Conservation (phyloP, 2,329 filamentous ascomycete genomes). For the Corynespora cassiicola region DNA sequence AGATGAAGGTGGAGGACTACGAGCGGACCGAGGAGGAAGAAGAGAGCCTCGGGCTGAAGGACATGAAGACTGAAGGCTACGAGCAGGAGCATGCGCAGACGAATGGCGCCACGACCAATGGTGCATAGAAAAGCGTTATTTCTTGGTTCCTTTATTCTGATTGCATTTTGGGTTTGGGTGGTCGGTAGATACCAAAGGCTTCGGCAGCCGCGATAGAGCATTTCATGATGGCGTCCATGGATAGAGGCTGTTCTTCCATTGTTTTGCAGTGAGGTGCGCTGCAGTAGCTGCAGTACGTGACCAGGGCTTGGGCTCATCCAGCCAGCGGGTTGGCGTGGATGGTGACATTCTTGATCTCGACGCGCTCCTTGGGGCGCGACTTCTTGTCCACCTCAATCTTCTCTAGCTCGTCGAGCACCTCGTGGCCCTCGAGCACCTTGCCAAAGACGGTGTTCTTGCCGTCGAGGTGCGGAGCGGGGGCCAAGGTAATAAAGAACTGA, state of each 20-base stretch:
- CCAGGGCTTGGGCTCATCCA: constrained; percentile 46
- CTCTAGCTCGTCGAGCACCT: constrained; percentile 75
- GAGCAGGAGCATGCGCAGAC: constrained; percentile 56
- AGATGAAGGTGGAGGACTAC: constrained; percentile 83
- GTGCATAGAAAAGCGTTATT: constrained; percentile 14
- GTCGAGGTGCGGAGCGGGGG: constrained; percentile 79
- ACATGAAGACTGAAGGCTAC: constrained; percentile 94
- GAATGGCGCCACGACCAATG: constrained; percentile 27
- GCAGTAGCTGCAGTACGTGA: background rate
- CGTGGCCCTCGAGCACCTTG: constrained; percentile 66
- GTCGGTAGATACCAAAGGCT: constrained; percentile 44
- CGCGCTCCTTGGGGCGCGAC: constrained; percentile 71
- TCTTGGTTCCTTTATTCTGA: constrained; percentile 21
- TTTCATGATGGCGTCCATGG: background rate
- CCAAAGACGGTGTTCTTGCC: constrained; percentile 87
- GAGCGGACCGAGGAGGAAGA: constrained; percentile 89
- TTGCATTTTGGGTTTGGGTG: constrained; percentile 32
- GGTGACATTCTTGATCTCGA: constrained; percentile 72
- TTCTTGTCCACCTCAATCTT: constrained; percentile 78
- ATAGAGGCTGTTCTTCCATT: background rate
- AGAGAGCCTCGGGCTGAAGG: constrained; percentile 86
- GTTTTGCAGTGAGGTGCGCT: background rate
- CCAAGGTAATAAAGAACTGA: constrained; percentile 83
- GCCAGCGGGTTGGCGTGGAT: constrained; percentile 84
- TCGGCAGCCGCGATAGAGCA: constrained; percentile 33